These are phyloP conservation scores for Agroathelia rolfsii DNA, from an alignment of 1,284 basidiomycete genomes.

Conservation along the genomic window DNA sequence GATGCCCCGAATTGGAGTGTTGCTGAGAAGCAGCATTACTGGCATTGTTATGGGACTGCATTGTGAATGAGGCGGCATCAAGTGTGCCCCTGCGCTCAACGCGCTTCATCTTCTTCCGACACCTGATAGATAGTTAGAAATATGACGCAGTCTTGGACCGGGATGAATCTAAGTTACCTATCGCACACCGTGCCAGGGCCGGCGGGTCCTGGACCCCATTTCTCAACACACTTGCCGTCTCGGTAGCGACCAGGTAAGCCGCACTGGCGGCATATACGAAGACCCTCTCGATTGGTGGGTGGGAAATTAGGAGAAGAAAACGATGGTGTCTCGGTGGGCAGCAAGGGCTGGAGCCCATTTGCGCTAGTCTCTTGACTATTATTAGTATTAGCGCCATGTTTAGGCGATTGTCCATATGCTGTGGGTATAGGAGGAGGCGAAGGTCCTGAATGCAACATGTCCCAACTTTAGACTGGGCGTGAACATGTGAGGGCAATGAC, in stretches of 20 bases:
- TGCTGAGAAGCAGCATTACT: slow-evolving; percentile 12
- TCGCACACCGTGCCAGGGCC: slow-evolving; percentile 79
- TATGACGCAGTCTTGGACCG: neutral
- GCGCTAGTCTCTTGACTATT: slow-evolving; percentile 1
- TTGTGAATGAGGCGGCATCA: slow-evolving; percentile 22
- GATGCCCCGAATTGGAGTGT: slow-evolving; percentile 10
- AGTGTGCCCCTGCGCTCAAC: slow-evolving; percentile 66
- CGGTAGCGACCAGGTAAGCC: slow-evolving; percentile 63
- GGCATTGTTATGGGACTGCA: neutral
- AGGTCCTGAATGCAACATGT: too few relatives aligned
- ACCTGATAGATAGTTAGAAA: slow-evolving; percentile 26
- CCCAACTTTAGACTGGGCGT: slow-evolving; percentile 7
- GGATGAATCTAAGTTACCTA: slow-evolving; percentile 29
- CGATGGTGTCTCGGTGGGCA: slow-evolving; percentile 9
- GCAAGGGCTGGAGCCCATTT: slow-evolving; percentile 9
- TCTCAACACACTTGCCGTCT: slow-evolving; percentile 77
- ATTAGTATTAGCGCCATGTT: too few relatives aligned
- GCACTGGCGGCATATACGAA: slow-evolving; percentile 68
- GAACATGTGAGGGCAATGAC: neutral
- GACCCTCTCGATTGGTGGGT: slow-evolving; percentile 50
- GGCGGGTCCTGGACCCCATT: slow-evolving; percentile 78
- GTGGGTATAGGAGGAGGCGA: slow-evolving; percentile 8
- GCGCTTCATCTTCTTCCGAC: slow-evolving; percentile 80
- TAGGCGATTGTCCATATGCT: slow-evolving; percentile 5
- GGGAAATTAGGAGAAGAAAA: slow-evolving; percentile 30